Base-by-base conservation (phyloP, 208 protist genomes). In the Wallacemonas collosoma region DNA sequence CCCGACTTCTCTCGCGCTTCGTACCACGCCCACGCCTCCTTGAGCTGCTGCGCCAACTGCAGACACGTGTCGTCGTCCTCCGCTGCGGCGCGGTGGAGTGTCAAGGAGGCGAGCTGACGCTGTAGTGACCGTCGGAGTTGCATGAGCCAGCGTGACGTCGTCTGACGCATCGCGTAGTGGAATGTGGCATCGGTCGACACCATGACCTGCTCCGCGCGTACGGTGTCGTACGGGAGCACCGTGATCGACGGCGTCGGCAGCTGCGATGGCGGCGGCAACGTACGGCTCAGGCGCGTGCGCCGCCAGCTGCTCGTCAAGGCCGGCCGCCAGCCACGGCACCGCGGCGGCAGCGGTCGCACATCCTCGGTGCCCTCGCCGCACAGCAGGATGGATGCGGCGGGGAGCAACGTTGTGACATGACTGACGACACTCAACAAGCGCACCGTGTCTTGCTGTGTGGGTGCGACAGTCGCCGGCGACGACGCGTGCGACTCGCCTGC, bases 301-400 rank as follows among this genome's bases (percentile, higher is more conserved):
- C 93, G 84, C 90, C 93, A 97, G 11, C 85, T 79, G 40, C 44
- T 54, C n/a, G 93, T 94, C 60, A 97, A 73, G 45, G 82, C 7
- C 36, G 90, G 86, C 5, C 70, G 80, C 89, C 90, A 97, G 40
- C 93, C 93, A 47, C 93, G 93, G 65, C 90, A 95, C 17, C 93
- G 90, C 8, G 43, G 41, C 43, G 90, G 77, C 2, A 76, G 53
- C 47, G 69, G 57, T 64, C 86, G 82, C 6, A 81, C 72, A 1
- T 74, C 75, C 63, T 93, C 88, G 26, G 68, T 61, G 47, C 44
- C 65, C 65, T 88, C 76, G 2, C 90, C 90, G 68, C 88, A 91
- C 58, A 86, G 77, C 40, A 94, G 77, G 47, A 95, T 58, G n/a
- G 85, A 82, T 0, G 88, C 89, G 40, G 83, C 83, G 68, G 79